Evolutionary conservation across 2,329 filamentous ascomycete species (phyloP).

Genomic region (Dissoconium aciculare): DNA sequence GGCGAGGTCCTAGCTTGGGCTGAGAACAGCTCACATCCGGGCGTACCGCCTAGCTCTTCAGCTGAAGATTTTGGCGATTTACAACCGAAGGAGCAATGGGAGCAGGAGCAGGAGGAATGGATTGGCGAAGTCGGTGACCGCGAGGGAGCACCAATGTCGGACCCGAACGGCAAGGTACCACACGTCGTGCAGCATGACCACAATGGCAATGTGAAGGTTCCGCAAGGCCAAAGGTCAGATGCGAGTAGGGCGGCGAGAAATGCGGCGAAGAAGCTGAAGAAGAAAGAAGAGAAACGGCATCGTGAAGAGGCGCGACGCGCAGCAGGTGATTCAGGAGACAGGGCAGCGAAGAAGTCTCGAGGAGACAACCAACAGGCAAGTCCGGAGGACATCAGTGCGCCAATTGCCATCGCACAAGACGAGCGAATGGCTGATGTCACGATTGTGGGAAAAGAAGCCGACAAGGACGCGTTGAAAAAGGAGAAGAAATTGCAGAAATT

Average conservation of each 20-base stretch:
- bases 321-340: background rate
- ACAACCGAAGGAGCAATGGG: constrained; percentile 32
- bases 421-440: too few relatives aligned
- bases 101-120: constrained; percentile 25
- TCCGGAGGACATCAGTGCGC: too few relatives aligned
- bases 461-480: constrained; percentile 1
- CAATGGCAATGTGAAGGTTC: constrained; percentile 10
- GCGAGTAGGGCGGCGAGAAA: constrained; percentile 40
- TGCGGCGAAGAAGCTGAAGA: constrained; percentile 35
- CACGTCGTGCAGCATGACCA: constrained; percentile 14
- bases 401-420: too few relatives aligned
- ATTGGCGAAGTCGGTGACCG: constrained; percentile 29
- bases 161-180: constrained; percentile 21
- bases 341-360: background rate
- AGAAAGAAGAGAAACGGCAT: constrained; percentile 2
- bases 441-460: too few relatives aligned
- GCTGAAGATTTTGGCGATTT: constrained; percentile 20
- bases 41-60: constrained; percentile 4
- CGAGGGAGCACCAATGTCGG: constrained; percentile 15
- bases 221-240: constrained; percentile 13
- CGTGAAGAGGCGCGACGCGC: background rate
- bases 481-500: constrained; percentile 1
- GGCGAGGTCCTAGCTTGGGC: constrained; percentile 9
- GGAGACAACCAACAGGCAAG: too few relatives aligned
- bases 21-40: constrained; percentile 9